Base-by-base conservation (phyloP, 441 rosid genomes). In the Euphorbia schlechtendalii region DNA sequence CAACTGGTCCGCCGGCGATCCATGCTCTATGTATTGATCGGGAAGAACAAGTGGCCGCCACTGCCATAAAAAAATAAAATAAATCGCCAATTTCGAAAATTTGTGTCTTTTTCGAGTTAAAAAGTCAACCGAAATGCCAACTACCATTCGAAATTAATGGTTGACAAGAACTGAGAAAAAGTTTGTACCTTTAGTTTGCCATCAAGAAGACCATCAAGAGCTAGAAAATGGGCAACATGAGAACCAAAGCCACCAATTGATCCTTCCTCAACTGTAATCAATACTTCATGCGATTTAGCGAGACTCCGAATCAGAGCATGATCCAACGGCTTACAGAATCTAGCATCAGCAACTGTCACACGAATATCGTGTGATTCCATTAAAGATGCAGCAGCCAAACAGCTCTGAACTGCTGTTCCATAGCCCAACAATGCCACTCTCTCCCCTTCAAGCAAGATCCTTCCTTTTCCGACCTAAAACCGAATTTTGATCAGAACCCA, bases 211-310 rank as follows among this genome's bases (percentile, higher is more conserved):
- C 94, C 96, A 60, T 89, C 82, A 0, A 89, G 86, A 6, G 98
- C 96, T 20, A 92, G 80, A 78, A 92, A 92, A 73, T 92, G 96
- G 21, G 86, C 96, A 0, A 92, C 96, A 11, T 89, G 98, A 64
- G 96, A 92, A 57, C 98, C 94, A 46, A 92, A 92, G 48, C 98
- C 98, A 40, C 98, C 98, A 10, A 87, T 84, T 0, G 98, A 89
- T 59, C 98, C 98, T 85, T 92, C 96, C 76, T 92, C 96, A 1
- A 92, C 90, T 0, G 98, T 92, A 32, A 92, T 84, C 63, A 92
- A 68, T 0, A 86, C 76, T 67, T 92, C 96, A 3, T 92, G 96
- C 5, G 96, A 80, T 68, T 83, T 92, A 27, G 96, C 89, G 15
- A 92, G 86, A 56, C 83, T 76, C 15, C 96, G 83, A 22, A 92